Conservation (phyloP, 1,139 yeast species). For the Taiozyma sp. region DNA sequence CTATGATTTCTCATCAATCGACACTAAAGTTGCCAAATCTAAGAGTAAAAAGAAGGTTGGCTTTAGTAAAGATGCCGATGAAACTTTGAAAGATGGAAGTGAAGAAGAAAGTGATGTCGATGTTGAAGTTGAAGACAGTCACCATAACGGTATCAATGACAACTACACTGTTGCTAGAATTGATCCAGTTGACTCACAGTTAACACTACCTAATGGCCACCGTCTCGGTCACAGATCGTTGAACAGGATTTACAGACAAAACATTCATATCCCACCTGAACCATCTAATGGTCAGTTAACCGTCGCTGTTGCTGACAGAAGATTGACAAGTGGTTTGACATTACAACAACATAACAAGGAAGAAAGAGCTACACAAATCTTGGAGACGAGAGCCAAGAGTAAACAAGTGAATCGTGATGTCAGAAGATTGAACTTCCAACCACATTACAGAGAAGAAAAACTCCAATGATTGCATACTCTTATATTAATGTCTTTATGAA, state of each 20-base stretch:
- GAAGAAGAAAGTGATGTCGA: conserved; percentile 39
- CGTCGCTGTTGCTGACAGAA: conserved; percentile 54
- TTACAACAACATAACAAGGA: conserved; percentile 39
- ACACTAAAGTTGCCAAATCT: conserved; percentile 28
- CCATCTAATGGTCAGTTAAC: conserved; percentile 32
- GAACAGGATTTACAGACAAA: conserved; percentile 57
- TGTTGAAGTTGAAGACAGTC: conserved; percentile 32
- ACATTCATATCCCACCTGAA: conserved; percentile 26
- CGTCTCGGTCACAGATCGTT: conserved; percentile 60
- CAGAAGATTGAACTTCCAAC: conserved; percentile 53
- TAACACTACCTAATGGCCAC: conserved; percentile 61
- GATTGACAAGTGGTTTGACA: conserved; percentile 36
- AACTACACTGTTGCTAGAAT: conserved; percentile 32
- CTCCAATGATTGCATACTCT: conserved; percentile 29
- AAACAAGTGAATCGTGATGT: conserved; percentile 43
- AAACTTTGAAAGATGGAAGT: conserved; percentile 30
- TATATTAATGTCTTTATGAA: neutral
- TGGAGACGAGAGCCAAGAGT: conserved; percentile 42
- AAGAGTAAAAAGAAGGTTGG: conserved; percentile 22
- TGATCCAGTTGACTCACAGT: conserved; percentile 49
- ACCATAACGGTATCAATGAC: conserved; percentile 27
- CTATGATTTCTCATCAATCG: conserved; percentile 77
- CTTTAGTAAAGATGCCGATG: conserved; percentile 28
- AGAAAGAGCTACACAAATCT: conserved; percentile 38
- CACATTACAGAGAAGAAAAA: conserved; percentile 61